These are phyloP conservation scores for Ascochyta rabiei DNA, from an alignment of 2,329 filamentous ascomycete genomes.

Conservation along the genomic window DNA sequence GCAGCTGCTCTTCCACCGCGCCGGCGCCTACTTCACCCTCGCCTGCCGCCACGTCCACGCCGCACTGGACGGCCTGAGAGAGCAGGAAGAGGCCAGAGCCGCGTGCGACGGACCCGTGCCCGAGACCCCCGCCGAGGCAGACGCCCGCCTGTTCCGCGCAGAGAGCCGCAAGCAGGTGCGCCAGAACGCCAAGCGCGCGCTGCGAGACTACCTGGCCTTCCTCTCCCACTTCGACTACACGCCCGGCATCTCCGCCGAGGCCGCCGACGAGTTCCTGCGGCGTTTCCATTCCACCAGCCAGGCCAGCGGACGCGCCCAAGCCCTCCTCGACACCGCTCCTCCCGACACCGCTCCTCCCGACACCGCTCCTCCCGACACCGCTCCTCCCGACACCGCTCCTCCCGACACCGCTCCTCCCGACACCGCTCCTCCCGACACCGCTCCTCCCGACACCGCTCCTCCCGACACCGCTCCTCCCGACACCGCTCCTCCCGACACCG, in stretches of 20 bases:
- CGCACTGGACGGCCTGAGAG: constrained; percentile 59
- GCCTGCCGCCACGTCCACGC: constrained; percentile 69
- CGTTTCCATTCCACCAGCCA: constrained; percentile 28
- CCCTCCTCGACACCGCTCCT: constrained; percentile 35
- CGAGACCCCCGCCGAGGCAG: constrained; percentile 54
- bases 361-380: constrained; percentile 11
- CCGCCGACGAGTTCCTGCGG: constrained; percentile 60
- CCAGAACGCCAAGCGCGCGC: constrained; percentile 73
- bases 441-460: too few species aligned
- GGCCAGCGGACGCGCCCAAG: constrained; percentile 16
- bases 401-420: constrained; percentile 31
- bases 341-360: constrained; percentile 21
- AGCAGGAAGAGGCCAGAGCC: constrained; percentile 43
- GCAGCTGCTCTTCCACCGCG: constrained; percentile 79
- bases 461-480: constrained; percentile 31
- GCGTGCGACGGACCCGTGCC: constrained; percentile 39
- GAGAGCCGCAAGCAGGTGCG: constrained; percentile 74
- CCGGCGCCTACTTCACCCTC: constrained; percentile 71
- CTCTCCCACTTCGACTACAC: constrained; percentile 80
- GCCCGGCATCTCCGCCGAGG: constrained; percentile 67
- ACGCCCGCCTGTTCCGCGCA: constrained; percentile 55
- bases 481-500: constrained; percentile 15
- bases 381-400: constrained; percentile 25
- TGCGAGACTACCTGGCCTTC: constrained; percentile 76
- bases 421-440: constrained; percentile 15